Base-by-base conservation (phyloP, 495 filamentous ascomycete species). In the Penicillium verhagenii region DNA sequence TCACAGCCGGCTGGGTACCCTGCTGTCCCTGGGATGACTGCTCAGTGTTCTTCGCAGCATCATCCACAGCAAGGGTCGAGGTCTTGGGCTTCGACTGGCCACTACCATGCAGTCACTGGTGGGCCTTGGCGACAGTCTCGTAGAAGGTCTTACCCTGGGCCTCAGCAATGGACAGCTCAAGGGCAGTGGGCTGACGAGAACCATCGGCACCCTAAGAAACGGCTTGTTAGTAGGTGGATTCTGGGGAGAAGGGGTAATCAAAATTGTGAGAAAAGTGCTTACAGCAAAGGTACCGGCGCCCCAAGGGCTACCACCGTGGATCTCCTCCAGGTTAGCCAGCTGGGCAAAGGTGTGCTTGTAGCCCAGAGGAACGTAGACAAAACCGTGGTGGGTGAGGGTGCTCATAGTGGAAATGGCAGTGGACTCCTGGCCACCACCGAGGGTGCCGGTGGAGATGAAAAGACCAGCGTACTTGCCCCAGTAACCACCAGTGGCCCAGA, bases 301-400 rank as follows among this genome's bases (percentile, higher is more conserved):
- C 94, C 95, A 98, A 18, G 94, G 79, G 55, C 79, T 82, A 29
- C 94, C 95, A 63, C 94, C 94, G 69, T 87, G 89, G 48, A 91
- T 79, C 78, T 96, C 90, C 14, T 67, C 56, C 21, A 94, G 64
- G 70, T 93, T 83, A 52, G 84, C 68, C 53, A 96, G 70, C 44
- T 79, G 66, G 25, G 61, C 72, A 70, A 96, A 96, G 53, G 85
- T 75, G 61, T 85, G 88, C 78, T 88, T 86, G 80, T 96, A 98
- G 39, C 94, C 94, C 58, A 98, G 80, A 37, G 94, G 94, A 23
- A 97, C 91, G 69, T 89, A 98, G 81, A 94, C 86, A 70, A 97
- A 87, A 60, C 94, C 94, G 80, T 98, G 94, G 72, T 97, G 94
- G 47, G 87, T 72, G 37, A 98, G 73, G 9, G 94, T 98, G 74